Evolutionary conservation across 352 stramenopile genomes (phyloP).

Genomic region (Pythium periplocum): DNA sequence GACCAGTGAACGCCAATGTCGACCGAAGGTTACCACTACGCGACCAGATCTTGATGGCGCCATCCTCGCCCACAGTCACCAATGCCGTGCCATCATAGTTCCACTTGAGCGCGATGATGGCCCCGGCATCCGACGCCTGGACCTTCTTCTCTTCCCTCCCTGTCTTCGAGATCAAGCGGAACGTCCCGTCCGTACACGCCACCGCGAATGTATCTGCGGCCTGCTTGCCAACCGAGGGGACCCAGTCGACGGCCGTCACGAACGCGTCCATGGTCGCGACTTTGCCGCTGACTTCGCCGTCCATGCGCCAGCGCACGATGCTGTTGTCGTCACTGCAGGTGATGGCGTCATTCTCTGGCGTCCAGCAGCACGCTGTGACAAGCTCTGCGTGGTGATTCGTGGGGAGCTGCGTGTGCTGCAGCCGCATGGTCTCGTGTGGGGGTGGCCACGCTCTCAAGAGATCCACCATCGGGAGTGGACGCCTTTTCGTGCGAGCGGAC

Average conservation of each 20-base stretch:
- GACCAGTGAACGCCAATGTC: slow-evolving; percentile 74
- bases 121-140: slow-evolving; percentile 67
- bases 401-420: slow-evolving; percentile 71
- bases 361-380: slow-evolving; percentile 84
- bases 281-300: slow-evolving; percentile 71
- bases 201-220: slow-evolving; percentile 83
- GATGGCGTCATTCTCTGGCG: slow-evolving; percentile 85
- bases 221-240: slow-evolving; percentile 79
- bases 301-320: slow-evolving; percentile 81
- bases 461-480: not conserved
- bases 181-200: slow-evolving; percentile 86
- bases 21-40: slow-evolving; percentile 84
- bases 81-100: slow-evolving; percentile 91
- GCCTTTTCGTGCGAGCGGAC: not conserved
- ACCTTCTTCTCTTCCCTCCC: slow-evolving; percentile 92
- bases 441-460: not conserved
- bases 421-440: slow-evolving; percentile 37
- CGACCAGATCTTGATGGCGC: slow-evolving; percentile 91
- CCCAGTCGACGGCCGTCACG: slow-evolving; percentile 77
- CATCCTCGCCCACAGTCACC: slow-evolving; percentile 89
- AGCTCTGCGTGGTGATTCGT: slow-evolving; percentile 78
- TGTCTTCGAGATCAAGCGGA: slow-evolving; percentile 86
- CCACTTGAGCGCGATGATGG: slow-evolving; percentile 89
- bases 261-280: slow-evolving; percentile 71
- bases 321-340: slow-evolving; percentile 84